phyloP scores from a whole-genome alignment of 2,329 filamentous ascomycete genomes.

The Sclerotinia sclerotiorum region DNA sequence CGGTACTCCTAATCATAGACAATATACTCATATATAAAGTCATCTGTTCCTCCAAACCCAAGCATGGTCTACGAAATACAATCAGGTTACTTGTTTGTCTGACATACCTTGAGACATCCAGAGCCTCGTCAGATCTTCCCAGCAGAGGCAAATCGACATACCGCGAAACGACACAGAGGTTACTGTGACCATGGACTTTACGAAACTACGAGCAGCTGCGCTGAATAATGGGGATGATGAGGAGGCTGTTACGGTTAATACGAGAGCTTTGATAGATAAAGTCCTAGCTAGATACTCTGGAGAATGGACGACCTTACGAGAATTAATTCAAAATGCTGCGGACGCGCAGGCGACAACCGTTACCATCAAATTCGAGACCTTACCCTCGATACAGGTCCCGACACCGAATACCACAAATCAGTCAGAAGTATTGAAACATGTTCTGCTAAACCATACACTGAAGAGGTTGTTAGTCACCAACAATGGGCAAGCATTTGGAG shows the following conservation, averaged over 20 bases:
- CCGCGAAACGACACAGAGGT: not conserved
- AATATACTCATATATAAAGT: not conserved
- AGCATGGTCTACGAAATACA: not conserved
- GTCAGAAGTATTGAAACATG: conserved; percentile 76
- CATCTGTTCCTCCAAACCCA: not conserved
- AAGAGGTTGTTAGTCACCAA: conserved; percentile 88
- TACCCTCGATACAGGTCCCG: conserved; percentile 77
- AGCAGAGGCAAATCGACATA: not conserved
- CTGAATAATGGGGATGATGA: conserved; percentile 85
- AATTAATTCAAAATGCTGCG: conserved; percentile 97
- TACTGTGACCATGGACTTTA: conserved; percentile 61
- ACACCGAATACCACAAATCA: conserved; percentile 60
- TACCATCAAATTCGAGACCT: conserved; percentile 86
- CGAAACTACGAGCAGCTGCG: conserved; percentile 79
- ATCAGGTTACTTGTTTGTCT: not conserved
- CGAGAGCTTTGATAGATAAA: conserved; percentile 94
- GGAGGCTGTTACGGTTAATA: conserved; percentile 97
- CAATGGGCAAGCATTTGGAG: conserved; percentile 81
- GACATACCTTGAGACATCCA: not conserved
- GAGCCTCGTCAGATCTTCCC: not conserved
- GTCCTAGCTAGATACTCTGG: conserved; percentile 94
- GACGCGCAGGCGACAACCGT: conserved; percentile 91
- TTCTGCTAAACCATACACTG: conserved; percentile 80
- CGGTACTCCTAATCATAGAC: not conserved
- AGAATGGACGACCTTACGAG: conserved; percentile 87